Percentiles rank a stretch among this genome's conserved stretches.
These are phyloP conservation scores for Globisporangium cystogenes DNA, from an alignment of 352 stramenopile genomes.

Conservation along the genomic window DNA sequence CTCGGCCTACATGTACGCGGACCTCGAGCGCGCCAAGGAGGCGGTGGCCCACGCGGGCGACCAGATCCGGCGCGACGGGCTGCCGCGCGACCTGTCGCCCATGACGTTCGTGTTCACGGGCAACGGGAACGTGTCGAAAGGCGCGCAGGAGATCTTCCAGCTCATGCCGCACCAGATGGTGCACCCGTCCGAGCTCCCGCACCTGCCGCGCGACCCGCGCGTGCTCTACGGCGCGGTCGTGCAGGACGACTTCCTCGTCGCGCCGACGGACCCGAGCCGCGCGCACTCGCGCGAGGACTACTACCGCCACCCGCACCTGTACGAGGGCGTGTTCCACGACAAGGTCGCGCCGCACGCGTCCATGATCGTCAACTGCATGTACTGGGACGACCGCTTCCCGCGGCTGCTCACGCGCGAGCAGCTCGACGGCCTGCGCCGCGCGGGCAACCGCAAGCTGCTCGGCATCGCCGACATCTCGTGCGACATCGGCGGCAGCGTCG, in stretches of 20 bases:
- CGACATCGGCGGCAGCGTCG: constrained; percentile 91
- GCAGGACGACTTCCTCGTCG: constrained; percentile 68
- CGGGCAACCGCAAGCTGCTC: constrained; percentile 80
- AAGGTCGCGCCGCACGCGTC: constrained; percentile 87
- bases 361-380: constrained; percentile 95
- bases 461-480: constrained; percentile 95
- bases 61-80: constrained; percentile 73
- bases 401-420: constrained; percentile 91
- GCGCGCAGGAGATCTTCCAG: constrained; percentile 93
- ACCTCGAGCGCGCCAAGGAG: constrained; percentile 87
- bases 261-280: constrained; percentile 25
- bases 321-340: constrained; percentile 90
- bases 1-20: constrained; percentile 92
- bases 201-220: constrained; percentile 55
- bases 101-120: constrained; percentile 93
- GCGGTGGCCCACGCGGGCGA: constrained; percentile 77
- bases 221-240: constrained; percentile 80
- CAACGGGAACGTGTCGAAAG: constrained; percentile 92
- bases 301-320: constrained; percentile 87
- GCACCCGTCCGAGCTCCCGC: constrained; percentile 73
- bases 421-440: constrained; percentile 59
- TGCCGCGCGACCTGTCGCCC: constrained; percentile 69
- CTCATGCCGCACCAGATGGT: constrained; percentile 94
- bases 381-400: constrained; percentile 94
- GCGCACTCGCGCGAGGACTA: constrained; percentile 75